phyloP scores from a whole-genome alignment of 768 basidiomycete genomes.

The Coprinopsis sp. region DNA sequence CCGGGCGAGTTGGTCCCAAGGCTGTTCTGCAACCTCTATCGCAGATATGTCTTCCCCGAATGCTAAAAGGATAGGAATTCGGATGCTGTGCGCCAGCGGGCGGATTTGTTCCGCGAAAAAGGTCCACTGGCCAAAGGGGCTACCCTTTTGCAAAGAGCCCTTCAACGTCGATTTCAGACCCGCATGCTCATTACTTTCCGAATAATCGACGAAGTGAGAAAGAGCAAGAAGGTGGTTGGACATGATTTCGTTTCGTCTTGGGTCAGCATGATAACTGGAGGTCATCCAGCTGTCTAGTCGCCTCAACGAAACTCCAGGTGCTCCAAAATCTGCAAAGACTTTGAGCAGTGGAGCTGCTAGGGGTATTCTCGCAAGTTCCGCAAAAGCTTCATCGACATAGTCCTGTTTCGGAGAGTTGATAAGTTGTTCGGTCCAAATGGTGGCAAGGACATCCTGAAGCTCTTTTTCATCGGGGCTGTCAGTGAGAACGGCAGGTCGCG shows the following conservation, averaged over 20 bases:
- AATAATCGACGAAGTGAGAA: background rate
- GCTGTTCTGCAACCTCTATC: background rate
- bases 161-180: background rate
- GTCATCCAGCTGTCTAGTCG: background rate
- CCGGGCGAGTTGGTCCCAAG: constrained; percentile 1
- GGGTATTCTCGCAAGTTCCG: background rate
- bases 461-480: background rate
- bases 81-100: background rate
- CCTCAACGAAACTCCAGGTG: background rate
- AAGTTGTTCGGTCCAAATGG: background rate
- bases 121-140: background rate
- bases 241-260: background rate
- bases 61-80: background rate
- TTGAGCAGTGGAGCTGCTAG: background rate
- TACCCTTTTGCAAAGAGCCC: background rate
- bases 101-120: background rate
- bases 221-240: background rate
- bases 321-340: background rate
- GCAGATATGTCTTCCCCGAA: background rate
- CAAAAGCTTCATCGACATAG: constrained; percentile 1
- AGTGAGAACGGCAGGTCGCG: background rate
- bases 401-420: constrained; percentile 1
- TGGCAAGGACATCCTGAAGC: background rate
- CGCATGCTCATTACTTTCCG: background rate
- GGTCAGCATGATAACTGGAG: background rate